Conservation (phyloP, 139 green algal species). For the Limnomonas spitsbergensis region DNA sequence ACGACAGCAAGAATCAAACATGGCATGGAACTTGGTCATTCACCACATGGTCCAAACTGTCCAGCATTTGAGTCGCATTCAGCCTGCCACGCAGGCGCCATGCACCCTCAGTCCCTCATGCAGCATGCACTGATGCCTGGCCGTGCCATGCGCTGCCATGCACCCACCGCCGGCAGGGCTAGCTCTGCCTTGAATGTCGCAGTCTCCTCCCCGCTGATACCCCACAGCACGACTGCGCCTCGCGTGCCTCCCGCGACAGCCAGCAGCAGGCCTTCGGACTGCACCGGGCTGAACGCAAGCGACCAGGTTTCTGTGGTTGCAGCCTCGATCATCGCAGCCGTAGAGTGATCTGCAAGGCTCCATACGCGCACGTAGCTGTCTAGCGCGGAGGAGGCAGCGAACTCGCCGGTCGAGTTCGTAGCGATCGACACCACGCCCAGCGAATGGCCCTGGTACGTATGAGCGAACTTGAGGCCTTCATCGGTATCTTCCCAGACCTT, state of each 20-base stretch:
- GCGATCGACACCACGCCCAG: slow-evolving; percentile 82
- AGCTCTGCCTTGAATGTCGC: slow-evolving; percentile 22
- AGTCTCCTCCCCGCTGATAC: slow-evolving; percentile 31
- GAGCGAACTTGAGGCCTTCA: slow-evolving; percentile 40
- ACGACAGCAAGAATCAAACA: too few relatives aligned
- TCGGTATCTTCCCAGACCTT: slow-evolving; percentile 66
- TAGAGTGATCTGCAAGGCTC: slow-evolving; percentile 49
- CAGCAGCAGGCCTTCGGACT: slow-evolving; percentile 37
- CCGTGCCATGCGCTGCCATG: too few relatives aligned
- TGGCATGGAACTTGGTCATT: too few relatives aligned
- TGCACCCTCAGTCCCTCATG: too few relatives aligned
- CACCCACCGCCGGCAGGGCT: slow-evolving; percentile 14
- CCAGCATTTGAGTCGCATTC: too few relatives aligned
- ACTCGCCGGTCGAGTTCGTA: slow-evolving; percentile 59
- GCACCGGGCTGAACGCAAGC: slow-evolving; percentile 62
- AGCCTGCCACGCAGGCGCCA: not conserved
- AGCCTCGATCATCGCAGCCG: slow-evolving; percentile 64
- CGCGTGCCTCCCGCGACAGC: slow-evolving; percentile 70
- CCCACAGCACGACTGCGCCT: slow-evolving; percentile 47
- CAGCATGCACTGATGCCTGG: too few relatives aligned
- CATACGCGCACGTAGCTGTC: slow-evolving; percentile 83
- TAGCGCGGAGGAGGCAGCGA: slow-evolving; percentile 70
- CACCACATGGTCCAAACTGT: too few relatives aligned
- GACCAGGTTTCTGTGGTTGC: slow-evolving; percentile 83
- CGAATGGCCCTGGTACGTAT: slow-evolving; percentile 66